Conservation (phyloP, 495 filamentous ascomycete species). For the Gamarada debralockiae region DNA sequence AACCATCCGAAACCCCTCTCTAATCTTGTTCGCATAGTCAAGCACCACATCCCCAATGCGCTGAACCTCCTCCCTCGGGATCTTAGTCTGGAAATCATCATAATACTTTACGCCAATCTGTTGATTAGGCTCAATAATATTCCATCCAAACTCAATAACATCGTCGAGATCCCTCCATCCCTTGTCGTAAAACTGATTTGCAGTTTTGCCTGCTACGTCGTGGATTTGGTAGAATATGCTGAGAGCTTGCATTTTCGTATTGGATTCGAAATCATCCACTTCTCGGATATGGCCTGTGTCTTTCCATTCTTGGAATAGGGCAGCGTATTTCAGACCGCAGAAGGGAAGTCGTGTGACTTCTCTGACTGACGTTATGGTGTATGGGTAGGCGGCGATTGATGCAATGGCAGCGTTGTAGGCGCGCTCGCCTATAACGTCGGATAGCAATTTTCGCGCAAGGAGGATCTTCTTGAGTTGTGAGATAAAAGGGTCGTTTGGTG, state of each 20-base stretch:
- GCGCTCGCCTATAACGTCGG: constrained; percentile 73
- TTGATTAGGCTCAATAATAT: constrained; percentile 66
- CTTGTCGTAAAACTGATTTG: constrained; percentile 73
- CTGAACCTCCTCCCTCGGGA: constrained; percentile 73
- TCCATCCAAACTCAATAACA: constrained; percentile 81
- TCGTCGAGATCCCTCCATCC: constrained; percentile 81
- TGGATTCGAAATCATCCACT: constrained; percentile 58
- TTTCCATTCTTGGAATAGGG: constrained; percentile 74
- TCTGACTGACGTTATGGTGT: constrained; percentile 42
- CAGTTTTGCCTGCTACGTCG: constrained; percentile 84
- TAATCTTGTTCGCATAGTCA: constrained; percentile 52
- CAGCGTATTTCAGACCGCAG: constrained; percentile 75
- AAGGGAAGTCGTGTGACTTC: constrained; percentile 75
- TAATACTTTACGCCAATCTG: constrained; percentile 97
- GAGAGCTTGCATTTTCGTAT: constrained; percentile 60
- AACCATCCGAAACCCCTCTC: constrained; percentile 60
- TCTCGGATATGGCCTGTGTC: constrained; percentile 53
- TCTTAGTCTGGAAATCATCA: constrained; percentile 71
- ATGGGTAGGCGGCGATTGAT: constrained; percentile 76
- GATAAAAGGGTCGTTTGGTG: constrained; percentile 77
- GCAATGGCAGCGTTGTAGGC: constrained; percentile 89
- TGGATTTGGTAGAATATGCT: constrained; percentile 75
- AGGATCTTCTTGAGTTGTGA: constrained; percentile 70
- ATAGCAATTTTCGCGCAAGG: constrained; percentile 61
- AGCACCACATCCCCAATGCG: constrained; percentile 59